Evolutionary conservation across 345 rosid species (phyloP), one percentile per base, ranked within the genome.

Genomic region (Linum usitatissimum): DNA sequence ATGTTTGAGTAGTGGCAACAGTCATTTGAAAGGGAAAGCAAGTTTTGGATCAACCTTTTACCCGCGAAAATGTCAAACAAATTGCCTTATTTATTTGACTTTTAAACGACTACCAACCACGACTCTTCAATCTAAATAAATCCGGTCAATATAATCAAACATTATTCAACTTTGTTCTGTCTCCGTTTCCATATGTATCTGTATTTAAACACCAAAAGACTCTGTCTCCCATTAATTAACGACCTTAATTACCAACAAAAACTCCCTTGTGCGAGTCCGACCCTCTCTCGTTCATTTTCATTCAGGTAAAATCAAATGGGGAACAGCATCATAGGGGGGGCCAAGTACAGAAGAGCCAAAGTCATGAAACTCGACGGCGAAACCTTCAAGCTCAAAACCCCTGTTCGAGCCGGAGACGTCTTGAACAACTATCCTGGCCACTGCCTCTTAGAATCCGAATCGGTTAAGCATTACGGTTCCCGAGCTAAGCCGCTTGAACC

Each of bases 311-410:
- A 6, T 40, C 2, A 18, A 3, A 91, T 91, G 98, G 96, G 95
- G 13, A 91, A 91, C 78, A 70, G 75, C 77, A 67, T 90, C 28
- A 23, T 23, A 23, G 28, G 28, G 51, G 88, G 85, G 39, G 77
- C 79, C 70, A 88, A 81, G 63, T 15, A 45, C 51, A 84, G 66
- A 64, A 71, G 81, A 0, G 77, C 76, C 0, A 94, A 86, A 65
- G 72, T 94, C 31, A 94, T 94, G 99, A 94, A 85, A 73, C 84
- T 88, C 60, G 75, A 64, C 57, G 99, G 99, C 0, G 97, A 94
- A 73, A 85, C 91, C 30, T 48, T 82, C 55, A 88, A 90, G 84
- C 17, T 90, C n/a, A 80, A 76, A 73, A 81, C 95, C 0, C 99
- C 97, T 1, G 86, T 88, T 59, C 80, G 65, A n/a, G 96, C 95